Evolutionary conservation across 2,329 filamentous ascomycete species (phyloP).

Genomic region (Coniochaeta ligniaria): DNA sequence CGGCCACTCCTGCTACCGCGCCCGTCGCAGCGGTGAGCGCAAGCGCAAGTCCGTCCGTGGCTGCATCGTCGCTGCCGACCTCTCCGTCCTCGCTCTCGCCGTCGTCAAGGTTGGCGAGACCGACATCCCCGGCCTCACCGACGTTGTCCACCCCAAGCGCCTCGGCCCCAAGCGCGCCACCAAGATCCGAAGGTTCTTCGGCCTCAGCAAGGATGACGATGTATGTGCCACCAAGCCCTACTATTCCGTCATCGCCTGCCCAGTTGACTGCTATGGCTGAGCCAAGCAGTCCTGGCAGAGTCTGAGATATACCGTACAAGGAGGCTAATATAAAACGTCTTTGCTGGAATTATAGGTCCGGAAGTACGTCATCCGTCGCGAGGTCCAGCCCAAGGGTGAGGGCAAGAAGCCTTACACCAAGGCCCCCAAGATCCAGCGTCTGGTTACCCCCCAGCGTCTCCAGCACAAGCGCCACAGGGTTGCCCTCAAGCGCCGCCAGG

Average conservation of each 20-base stretch:
- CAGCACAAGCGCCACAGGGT: constrained; percentile 99
- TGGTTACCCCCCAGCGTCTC: constrained; percentile 98
- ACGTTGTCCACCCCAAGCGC: constrained; percentile 97
- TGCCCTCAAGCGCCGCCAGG: constrained; percentile 95
- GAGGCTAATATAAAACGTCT: constrained; percentile 33
- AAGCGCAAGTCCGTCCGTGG: constrained; percentile 99
- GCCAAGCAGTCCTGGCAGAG: constrained; percentile 44
- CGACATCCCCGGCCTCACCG: constrained; percentile 94
- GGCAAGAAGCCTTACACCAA: constrained; percentile 99
- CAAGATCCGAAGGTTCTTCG: constrained; percentile 99
- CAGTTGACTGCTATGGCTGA: constrained; percentile 37
- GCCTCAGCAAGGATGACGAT: constrained; percentile 99
- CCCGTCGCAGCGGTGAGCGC: constrained; percentile 95
- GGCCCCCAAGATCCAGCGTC: constrained; percentile 99
- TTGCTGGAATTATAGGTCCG: constrained; percentile 61
- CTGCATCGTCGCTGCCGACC: constrained; percentile 95
- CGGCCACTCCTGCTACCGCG: constrained; percentile 98
- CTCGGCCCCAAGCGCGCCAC: constrained; percentile 99
- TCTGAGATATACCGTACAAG: constrained; percentile 37
- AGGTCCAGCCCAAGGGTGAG: constrained; percentile 94
- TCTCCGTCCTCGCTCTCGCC: constrained; percentile 87
- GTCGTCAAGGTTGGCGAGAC: constrained; percentile 97
- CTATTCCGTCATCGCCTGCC: constrained; percentile 66
- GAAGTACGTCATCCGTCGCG: constrained; percentile 99
- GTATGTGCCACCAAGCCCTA: constrained; percentile 62